Evolutionary conservation across 768 basidiomycete species (phyloP), one percentile per base, ranked within the genome.

Genomic region (Leccinum rimulosum): DNA sequence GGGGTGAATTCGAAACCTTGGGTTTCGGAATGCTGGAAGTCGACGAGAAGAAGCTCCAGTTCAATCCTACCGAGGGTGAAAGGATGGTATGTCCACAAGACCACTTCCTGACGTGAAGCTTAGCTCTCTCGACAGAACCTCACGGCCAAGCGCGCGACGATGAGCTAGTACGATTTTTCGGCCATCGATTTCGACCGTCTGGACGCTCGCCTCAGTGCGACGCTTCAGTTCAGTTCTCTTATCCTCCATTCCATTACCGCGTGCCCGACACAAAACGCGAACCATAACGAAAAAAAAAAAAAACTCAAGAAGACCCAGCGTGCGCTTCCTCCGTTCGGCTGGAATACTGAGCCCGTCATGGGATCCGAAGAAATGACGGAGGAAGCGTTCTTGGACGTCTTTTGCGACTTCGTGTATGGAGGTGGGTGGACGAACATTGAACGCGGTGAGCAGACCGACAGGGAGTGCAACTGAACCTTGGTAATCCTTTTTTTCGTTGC

Each of bases 111-210:
- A 40, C 52, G 27, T 22, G 50, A 53, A 45, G 47, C 66, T 69
- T n/a, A 65, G 5, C 22, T 25, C 17, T 40, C 27, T 40, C 5
- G 36, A 43, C 66, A 92, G 89, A 79, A 84, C 68, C 84, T 81
- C 55, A 64, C 83, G 2, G 78, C 84, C 45, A 95, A 95, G 70
- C 89, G 95, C 31, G 76, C 86, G 56, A 95, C 95, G 0, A 80
- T 98, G 61, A 84, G 86, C 19, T 98, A 95, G 95, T 87, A 84
- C 52, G 94, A 96, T 71, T 97, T 98, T 69, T 91, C 93, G 14
- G 70, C 80, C 0, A 75, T 87, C 12, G 95, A 95, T 2, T 98
- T 98, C 76, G 77, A 88, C 9, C 87, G 93, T 22, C 81, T 79
- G 10, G 91, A 95, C 59, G 84, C 79, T 2, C 88, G 89, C 0